Base-by-base conservation (phyloP, 2,329 filamentous ascomycete species). In the Aspergillus quadricinctus region DNA sequence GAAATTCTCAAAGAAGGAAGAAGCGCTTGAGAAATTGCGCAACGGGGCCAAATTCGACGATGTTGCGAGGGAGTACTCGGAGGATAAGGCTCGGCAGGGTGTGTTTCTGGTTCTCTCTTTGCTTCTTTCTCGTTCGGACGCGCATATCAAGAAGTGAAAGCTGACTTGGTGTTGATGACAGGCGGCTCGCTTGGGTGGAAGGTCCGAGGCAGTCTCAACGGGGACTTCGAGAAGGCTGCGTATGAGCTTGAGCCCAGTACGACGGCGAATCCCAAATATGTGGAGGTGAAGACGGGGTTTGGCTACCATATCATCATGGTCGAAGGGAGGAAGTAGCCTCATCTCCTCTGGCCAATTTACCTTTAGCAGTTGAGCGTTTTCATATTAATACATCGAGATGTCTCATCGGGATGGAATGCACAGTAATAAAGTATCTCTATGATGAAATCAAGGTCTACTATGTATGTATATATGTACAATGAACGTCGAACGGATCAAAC, bases 301-400 rank as follows among this genome's bases (percentile, higher is more conserved):
- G 85, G 85, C n/a, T 88, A 87, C 75, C 85, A 87, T 72, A 82
- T 88, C 61, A 79, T 87, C 52, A 87, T 87, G 83, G 83, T 87
- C 3, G 85, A 87, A 66, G 85, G 84, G 50, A 76, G 84, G 68
- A 86, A 85, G 69, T 85, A 52, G 65, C 14, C 31, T 37, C 14
- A 14, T 37, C 31, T 37, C 31, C 31, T 17, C 5, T 35, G 14
- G 6, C 31, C 14, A 17, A 7, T 37, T 7, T 17, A 37, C 31
- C 14, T 37, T 37, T 7, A 37, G 31, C 14, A 17, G 31, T n/a
- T 37, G 31, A 37, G 31, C 31, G 31, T 7, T 37, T 37, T 17
- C 14, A 3, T 17, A 35, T 35, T 5, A 35, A 6, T 35, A 21
- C 19, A 8, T 43, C 19, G n/a, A 41, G 17, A 43, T 43, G 19